Conservation (phyloP, 371 early-diverging fungal species). For the Actinomucor elegans region DNA sequence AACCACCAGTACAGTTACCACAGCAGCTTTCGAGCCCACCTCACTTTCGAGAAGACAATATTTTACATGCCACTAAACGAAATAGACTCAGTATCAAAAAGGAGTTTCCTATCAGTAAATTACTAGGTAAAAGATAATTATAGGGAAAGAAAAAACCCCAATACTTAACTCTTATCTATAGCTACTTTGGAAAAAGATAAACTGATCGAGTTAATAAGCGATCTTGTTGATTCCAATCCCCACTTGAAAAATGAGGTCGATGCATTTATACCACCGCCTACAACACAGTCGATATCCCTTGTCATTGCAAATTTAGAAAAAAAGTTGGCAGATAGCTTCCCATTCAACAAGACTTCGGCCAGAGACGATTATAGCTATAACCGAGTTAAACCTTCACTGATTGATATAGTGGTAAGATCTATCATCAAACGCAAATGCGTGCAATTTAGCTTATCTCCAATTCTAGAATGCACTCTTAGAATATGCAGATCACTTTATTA, state of each 20-base stretch:
- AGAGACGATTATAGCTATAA: constrained; percentile 18
- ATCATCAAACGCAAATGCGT: too few species aligned
- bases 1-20: constrained; percentile 3
- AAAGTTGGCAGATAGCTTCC: constrained; percentile 70
- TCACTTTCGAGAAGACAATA: constrained; percentile 6
- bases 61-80: constrained; percentile 17
- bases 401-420: constrained; percentile 16
- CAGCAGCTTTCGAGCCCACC: background rate
- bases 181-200: constrained; percentile 67
- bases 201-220: constrained; percentile 67
- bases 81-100: constrained; percentile 16
- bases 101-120: constrained; percentile 28
- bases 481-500: constrained; percentile 80
- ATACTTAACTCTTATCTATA: constrained; percentile 3
- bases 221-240: constrained; percentile 74
- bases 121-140: constrained; percentile 18
- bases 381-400: constrained; percentile 13
- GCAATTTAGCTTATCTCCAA: background rate
- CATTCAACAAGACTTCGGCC: constrained; percentile 50
- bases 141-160: background rate
- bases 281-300: constrained; percentile 66
- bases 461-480: constrained; percentile 66
- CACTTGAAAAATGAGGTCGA: constrained; percentile 65
- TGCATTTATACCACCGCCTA: constrained; percentile 70
- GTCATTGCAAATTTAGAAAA: constrained; percentile 67